Evolutionary conservation across 1,284 basidiomycete genomes (phyloP).

Genomic region (Mrakiaceae sp.): DNA sequence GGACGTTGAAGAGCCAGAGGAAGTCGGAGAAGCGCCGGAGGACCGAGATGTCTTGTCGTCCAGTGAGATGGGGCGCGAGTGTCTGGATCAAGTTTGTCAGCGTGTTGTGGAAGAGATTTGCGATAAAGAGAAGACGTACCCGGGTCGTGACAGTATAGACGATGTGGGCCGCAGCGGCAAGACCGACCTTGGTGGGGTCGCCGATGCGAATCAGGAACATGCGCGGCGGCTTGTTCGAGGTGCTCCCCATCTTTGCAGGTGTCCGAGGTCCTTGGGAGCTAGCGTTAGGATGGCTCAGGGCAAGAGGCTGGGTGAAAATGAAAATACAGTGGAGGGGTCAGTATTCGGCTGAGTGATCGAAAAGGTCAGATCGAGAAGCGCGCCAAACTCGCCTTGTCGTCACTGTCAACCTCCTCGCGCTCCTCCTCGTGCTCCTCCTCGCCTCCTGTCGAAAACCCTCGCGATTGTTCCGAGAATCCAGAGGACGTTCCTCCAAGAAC

Average conservation of each 20-base stretch:
- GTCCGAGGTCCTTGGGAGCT: too few species aligned
- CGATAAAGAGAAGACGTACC: slow-evolving; percentile 37
- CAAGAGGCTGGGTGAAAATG: too few species aligned
- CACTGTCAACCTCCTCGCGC: slow-evolving; percentile 5
- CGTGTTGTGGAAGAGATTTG: background rate
- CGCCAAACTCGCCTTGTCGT: background rate
- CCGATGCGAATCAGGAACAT: slow-evolving; percentile 66
- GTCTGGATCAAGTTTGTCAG: background rate
- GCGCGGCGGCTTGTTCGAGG: slow-evolving; percentile 18
- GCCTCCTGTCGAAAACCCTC: background rate
- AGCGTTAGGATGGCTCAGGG: too few species aligned
- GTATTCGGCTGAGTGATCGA: background rate
- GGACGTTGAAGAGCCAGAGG: slow-evolving; percentile 85
- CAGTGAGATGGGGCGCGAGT: slow-evolving; percentile 58
- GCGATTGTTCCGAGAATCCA: background rate
- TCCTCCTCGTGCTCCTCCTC: background rate
- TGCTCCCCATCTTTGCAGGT: too few species aligned
- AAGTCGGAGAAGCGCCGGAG: slow-evolving; percentile 94
- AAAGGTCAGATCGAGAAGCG: background rate
- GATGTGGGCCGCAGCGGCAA: slow-evolving; percentile 79
- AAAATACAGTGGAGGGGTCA: too few species aligned
- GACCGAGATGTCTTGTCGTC: slow-evolving; percentile 70
- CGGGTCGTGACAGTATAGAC: slow-evolving; percentile 88
- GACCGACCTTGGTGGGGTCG: slow-evolving; percentile 87
- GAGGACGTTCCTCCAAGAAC: too few species aligned